These are phyloP conservation scores for Dendrostoma leiphaemia DNA, from an alignment of 2,329 filamentous ascomycete species.

Conservation along the genomic window DNA sequence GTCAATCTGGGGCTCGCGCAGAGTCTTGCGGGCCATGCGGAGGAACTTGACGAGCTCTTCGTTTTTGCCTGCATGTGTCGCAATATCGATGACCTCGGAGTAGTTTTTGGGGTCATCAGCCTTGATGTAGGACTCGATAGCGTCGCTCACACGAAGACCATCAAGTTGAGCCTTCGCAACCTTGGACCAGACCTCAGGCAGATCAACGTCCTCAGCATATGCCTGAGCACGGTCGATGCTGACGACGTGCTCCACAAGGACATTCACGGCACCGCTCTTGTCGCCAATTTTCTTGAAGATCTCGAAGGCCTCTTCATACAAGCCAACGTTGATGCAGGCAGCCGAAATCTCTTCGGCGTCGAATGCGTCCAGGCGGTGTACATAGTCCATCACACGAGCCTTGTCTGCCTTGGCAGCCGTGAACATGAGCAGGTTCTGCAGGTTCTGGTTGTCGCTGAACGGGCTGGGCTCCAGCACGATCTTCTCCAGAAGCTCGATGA, in stretches of 20 bases:
- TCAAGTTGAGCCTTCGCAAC: conserved; percentile 98
- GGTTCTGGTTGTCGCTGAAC: conserved; percentile 94
- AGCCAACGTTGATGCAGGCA: conserved; percentile 89
- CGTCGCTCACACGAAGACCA: conserved; percentile 86
- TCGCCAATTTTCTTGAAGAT: conserved; percentile 98
- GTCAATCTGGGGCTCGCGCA: conserved; percentile 90
- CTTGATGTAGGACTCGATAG: conserved; percentile 96
- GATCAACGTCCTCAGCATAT: conserved; percentile 90
- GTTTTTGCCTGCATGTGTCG: conserved; percentile 93
- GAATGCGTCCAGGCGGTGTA: conserved; percentile 86
- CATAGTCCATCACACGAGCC: conserved; percentile 91
- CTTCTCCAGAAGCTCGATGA: conserved; percentile 98
- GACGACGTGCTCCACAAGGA: conserved; percentile 93
- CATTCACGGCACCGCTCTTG: conserved; percentile 81
- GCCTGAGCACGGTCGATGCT: conserved; percentile 97
- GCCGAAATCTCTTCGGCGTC: conserved; percentile 89
- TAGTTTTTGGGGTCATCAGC: conserved; percentile 92
- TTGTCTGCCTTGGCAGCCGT: conserved; percentile 98
- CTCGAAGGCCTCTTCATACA: conserved; percentile 96
- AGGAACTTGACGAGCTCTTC: conserved; percentile 96
- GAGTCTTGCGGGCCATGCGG: conserved; percentile 94
- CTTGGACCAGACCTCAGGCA: conserved; percentile 96
- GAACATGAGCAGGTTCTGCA: conserved; percentile 95
- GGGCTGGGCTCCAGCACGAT: conserved; percentile 99
- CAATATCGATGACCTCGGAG: conserved; percentile 92